phyloP scores from a whole-genome alignment of 106 monocot genomes.

The Agapanthus africanus region DNA sequence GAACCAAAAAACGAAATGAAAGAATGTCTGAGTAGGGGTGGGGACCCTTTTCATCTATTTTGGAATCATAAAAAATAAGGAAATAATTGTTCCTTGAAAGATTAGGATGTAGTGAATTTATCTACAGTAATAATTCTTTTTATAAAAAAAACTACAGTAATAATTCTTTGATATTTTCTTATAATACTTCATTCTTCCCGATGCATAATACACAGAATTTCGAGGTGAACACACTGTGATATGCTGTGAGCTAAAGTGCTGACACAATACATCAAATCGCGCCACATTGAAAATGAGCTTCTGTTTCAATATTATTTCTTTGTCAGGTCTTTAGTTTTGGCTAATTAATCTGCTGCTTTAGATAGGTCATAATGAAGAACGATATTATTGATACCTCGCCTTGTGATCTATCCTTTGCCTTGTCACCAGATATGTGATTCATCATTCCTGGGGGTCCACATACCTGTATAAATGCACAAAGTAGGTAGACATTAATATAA shows the following conservation, averaged over 20 bases:
- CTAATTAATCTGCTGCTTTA: slow-evolving; percentile 1
- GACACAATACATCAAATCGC: not conserved
- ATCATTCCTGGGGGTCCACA: slow-evolving; percentile 97
- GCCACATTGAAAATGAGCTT: not conserved
- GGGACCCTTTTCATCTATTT: not conserved
- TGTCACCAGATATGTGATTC: slow-evolving; percentile 90
- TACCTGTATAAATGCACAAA: slow-evolving; percentile 35
- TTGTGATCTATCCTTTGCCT: slow-evolving; percentile 81
- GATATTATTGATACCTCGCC: slow-evolving; percentile 52
- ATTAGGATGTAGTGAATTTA: too few relatives aligned
- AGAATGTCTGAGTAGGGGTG: not conserved
- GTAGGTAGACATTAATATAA: slow-evolving; percentile 2
- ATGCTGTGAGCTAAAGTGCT: too few relatives aligned
- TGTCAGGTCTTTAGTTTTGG: not conserved
- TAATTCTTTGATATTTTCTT: not conserved
- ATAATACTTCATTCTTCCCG: too few relatives aligned
- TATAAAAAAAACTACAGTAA: too few relatives aligned
- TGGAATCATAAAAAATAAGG: not conserved
- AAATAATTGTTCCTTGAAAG: not conserved
- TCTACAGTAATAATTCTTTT: too few relatives aligned
- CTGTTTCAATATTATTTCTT: not conserved
- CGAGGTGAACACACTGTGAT: too few relatives aligned
- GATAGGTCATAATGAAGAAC: not conserved
- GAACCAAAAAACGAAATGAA: not conserved
- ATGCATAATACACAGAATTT: not conserved